Evolutionary conservation across 177 flowering plant genomes (phyloP), one percentile per base, ranked within the genome.

Genomic region (Vitis hybrid): DNA sequence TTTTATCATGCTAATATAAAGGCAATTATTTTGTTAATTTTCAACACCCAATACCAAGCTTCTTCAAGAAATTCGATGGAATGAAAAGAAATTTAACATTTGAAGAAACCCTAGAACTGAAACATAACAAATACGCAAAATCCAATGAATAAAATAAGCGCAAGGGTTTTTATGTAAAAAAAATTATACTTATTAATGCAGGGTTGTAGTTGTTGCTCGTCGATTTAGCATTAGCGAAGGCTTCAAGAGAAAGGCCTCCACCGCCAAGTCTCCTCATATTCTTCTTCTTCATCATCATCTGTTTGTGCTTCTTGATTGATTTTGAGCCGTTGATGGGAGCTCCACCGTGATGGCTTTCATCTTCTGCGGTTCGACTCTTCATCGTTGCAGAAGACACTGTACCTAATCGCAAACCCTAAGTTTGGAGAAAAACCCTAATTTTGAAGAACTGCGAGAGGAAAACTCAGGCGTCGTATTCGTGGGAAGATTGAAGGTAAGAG

Each of bases 201-300:
- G 95, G 97, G 59, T 92, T 92, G 79, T 87, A 87, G 60, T 66
- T 52, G 30, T 67, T 62, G 71, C 17, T 74, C 65, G 50, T 83
- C 10, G 89, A 71, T 70, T 89, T 91, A 32, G 89, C 86, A 72
- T 87, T 91, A 3, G 89, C 92, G 52, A 92, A 92, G 2, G 88
- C 84, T 75, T 87, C 87, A 30, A 92, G 91, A 1, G 95, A 89
- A 40, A 92, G 83, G 15, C 92, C 97, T 56, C 75, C 71, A 2
- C 96, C 94, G 58, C 98, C 94, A 65, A 89, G 73, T 69, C 96
- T 82, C 86, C 65, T 76, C 80, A 78, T 75, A 66, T 89, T 88
- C 81, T 82, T 84, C 72, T 78, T 82, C 77, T 56, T 82, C 67
- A 34, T 65, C 49, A 40, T 78, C 66, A 64, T 78, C 75, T 50